Percentiles rank a stretch among this genome's conserved stretches.
These are phyloP conservation scores for Arctium minus DNA, from an alignment of 129 eudicot genomes.

Conservation along the genomic window DNA sequence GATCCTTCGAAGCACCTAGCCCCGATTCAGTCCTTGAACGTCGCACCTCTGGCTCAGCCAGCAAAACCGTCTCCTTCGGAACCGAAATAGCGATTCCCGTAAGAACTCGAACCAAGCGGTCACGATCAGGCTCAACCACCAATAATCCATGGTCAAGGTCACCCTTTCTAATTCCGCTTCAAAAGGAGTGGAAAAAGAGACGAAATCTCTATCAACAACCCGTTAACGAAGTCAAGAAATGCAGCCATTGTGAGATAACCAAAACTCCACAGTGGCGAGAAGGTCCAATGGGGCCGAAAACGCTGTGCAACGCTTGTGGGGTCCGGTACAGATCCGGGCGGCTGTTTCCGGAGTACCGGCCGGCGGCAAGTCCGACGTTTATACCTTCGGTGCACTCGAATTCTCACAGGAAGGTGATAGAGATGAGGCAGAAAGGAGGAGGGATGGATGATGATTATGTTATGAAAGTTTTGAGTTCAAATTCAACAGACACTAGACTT, in stretches of 20 bases:
- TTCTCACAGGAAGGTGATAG: slow-evolving; percentile 62
- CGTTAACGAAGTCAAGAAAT: slow-evolving; percentile 35
- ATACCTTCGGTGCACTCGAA: slow-evolving; percentile 65
- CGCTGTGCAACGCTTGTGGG: slow-evolving; percentile 88
- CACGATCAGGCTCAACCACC: slow-evolving; percentile 15
- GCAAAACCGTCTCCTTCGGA: slow-evolving; percentile 30
- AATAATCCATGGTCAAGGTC: slow-evolving; percentile 44
- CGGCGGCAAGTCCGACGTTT: slow-evolving; percentile 82
- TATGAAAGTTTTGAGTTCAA: neutral
- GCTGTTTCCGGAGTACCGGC: slow-evolving; percentile 80
- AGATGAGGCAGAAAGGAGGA: slow-evolving; percentile 55
- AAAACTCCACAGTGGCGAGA: slow-evolving; percentile 91
- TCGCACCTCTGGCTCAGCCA: slow-evolving; percentile 44
- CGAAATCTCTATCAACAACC: slow-evolving; percentile 7
- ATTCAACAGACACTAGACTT: slow-evolving; percentile 13
- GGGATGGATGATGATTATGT: slow-evolving; percentile 3
- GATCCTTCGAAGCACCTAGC: slow-evolving; percentile 54
- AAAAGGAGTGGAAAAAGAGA: slow-evolving; percentile 25
- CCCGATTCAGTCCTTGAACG: slow-evolving; percentile 74
- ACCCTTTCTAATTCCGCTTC: slow-evolving; percentile 21
- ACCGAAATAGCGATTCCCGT: slow-evolving; percentile 29
- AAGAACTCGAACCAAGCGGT: slow-evolving; percentile 57
- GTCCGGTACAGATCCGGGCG: slow-evolving; percentile 73
- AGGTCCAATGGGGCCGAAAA: slow-evolving; percentile 79
- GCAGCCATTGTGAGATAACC: slow-evolving; percentile 65